phyloP scores from a whole-genome alignment of 805 yeast genomes.

The Barnettozyma wickerhamii region DNA sequence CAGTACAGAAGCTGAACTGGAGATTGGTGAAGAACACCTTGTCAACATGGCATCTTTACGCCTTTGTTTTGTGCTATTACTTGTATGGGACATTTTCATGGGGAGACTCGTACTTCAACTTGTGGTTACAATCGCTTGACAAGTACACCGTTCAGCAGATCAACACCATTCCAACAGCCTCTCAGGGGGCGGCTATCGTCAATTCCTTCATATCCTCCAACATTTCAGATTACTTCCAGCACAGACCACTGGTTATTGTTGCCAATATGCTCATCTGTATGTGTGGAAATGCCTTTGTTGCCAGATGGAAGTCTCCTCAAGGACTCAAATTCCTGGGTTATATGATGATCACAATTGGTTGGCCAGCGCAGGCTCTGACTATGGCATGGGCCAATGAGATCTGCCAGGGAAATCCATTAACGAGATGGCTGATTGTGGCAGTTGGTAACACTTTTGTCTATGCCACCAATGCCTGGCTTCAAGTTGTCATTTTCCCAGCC shows the following conservation, averaged over 20 bases:
- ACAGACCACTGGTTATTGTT: constrained; percentile 28
- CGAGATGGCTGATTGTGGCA: constrained; percentile 27
- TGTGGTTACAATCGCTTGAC: constrained; percentile 27
- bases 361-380: constrained; percentile 24
- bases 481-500: constrained; percentile 30
- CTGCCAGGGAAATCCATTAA: constrained; percentile 24
- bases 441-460: constrained; percentile 29
- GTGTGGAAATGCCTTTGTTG: constrained; percentile 23
- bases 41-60: constrained; percentile 15
- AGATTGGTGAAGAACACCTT: constrained; percentile 7
- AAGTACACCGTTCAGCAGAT: constrained; percentile 25
- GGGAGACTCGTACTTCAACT: constrained; percentile 25
- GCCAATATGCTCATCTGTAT: constrained; percentile 16
- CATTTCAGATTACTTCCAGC: constrained; percentile 27
- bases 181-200: constrained; percentile 28
- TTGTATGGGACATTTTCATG: constrained; percentile 14
- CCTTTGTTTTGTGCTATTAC: constrained; percentile 11
- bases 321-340: constrained; percentile 14
- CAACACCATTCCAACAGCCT: constrained; percentile 32
- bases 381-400: constrained; percentile 29
- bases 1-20: constrained; percentile 5
- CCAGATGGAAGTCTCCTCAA: constrained; percentile 22
- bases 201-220: constrained; percentile 25
- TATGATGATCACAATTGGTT: constrained; percentile 20
- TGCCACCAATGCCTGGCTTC: constrained; percentile 33